These are phyloP conservation scores for Kewa caespitosa DNA, from an alignment of 179 eudicot species.

Conservation along the genomic window DNA sequence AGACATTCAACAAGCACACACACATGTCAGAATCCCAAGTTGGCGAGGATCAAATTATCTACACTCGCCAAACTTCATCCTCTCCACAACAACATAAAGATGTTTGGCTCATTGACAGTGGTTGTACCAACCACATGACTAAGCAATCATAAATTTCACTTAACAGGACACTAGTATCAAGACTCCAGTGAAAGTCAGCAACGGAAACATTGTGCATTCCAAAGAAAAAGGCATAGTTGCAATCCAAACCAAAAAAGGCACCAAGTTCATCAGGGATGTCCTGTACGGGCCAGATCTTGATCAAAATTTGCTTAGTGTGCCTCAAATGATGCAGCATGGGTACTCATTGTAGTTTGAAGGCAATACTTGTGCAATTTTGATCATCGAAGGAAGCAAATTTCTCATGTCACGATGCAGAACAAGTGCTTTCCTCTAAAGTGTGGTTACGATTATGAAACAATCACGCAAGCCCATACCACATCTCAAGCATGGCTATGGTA, in stretches of 20 bases:
- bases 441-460: not conserved
- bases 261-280: not conserved
- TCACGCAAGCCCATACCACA: not conserved
- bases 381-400: not conserved
- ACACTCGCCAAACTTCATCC: not conserved
- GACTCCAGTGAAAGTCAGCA: not conserved
- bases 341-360: slow-evolving; percentile 5
- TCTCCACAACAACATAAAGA: not conserved
- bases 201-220: not conserved
- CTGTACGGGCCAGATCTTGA: not conserved
- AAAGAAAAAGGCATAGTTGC: slow-evolving; percentile 10
- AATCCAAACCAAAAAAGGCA: slow-evolving; percentile 5
- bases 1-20: not conserved
- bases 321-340: slow-evolving; percentile 18
- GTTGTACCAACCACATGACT: slow-evolving; percentile 21
- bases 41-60: not conserved
- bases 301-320: slow-evolving; percentile 17
- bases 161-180: not conserved
- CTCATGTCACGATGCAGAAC: not conserved
- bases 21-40: not conserved
- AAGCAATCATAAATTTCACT: not conserved
- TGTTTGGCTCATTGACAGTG: not conserved
- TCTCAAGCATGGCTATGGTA: not conserved
- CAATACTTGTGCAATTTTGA: not conserved
- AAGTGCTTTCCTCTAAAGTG: slow-evolving; percentile 11